phyloP scores from a whole-genome alignment of 73 alveolate genomes.

The Paramecium pentaurelia region DNA sequence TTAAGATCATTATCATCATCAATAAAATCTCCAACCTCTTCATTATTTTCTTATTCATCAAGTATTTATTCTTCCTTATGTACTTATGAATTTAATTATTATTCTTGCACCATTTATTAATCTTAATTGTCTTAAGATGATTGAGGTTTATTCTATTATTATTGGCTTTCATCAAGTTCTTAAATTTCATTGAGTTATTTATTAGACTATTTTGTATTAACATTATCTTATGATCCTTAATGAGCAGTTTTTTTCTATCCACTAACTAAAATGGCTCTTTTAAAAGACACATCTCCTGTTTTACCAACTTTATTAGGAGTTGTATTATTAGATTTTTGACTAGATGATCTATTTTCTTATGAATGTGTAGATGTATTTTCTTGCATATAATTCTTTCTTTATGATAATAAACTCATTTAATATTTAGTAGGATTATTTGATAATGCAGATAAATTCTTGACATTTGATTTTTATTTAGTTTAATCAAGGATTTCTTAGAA shows the following conservation, averaged over 20 bases:
- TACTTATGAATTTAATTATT: neutral
- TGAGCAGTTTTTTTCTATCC: neutral
- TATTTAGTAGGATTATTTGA: neutral
- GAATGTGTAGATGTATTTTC: neutral
- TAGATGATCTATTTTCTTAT: neutral
- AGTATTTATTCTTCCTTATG: neutral
- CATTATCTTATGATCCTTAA: neutral
- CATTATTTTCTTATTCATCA: neutral
- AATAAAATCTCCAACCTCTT: neutral
- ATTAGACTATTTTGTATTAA: neutral
- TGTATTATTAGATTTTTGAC: neutral
- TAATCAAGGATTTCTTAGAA: neutral
- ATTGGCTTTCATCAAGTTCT: neutral
- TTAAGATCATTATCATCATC: neutral
- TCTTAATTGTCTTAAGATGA: neutral
- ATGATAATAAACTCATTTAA: slow-evolving; percentile 4
- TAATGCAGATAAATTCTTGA: neutral
- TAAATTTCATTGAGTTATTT: neutral
- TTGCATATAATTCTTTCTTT: neutral
- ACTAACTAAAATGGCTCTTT: neutral
- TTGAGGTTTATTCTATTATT: neutral
- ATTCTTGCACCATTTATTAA: neutral
- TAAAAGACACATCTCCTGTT: neutral
- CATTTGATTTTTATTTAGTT: neutral
- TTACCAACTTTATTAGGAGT: slow-evolving; percentile 1